Percentiles rank a stretch among this genome's conserved stretches.
These are phyloP conservation scores for Rhizopogon salebrosus DNA, from an alignment of 768 basidiomycete genomes.

Conservation along the genomic window DNA sequence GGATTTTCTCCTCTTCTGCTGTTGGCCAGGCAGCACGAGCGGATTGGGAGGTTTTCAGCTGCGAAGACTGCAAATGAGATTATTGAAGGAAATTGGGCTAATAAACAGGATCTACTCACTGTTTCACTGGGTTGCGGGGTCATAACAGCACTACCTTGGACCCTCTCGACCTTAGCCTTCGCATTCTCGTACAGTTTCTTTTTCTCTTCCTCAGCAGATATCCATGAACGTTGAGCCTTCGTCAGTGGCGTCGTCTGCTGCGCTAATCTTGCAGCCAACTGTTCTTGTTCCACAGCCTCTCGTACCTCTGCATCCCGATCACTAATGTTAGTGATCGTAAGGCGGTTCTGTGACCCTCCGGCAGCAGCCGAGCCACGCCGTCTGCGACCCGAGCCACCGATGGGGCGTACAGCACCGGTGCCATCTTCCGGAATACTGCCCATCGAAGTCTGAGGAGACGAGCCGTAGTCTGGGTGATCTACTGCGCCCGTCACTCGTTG, in stretches of 20 bases:
- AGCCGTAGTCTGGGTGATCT: slow-evolving; percentile 24
- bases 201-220: slow-evolving; percentile 44
- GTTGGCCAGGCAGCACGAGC: slow-evolving; percentile 42
- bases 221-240: slow-evolving; percentile 20
- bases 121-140: background rate
- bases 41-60: slow-evolving; percentile 9
- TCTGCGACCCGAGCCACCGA: slow-evolving; percentile 14
- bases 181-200: slow-evolving; percentile 33
- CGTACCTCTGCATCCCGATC: slow-evolving; percentile 27
- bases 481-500: slow-evolving; percentile 14
- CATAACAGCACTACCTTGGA: slow-evolving; percentile 30
- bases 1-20: slow-evolving; percentile 73
- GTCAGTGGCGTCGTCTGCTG: slow-evolving; percentile 21
- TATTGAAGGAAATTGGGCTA: slow-evolving; percentile 8
- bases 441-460: slow-evolving; percentile 14
- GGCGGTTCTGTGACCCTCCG: slow-evolving; percentile 22
- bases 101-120: background rate
- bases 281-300: slow-evolving; percentile 41
- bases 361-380: slow-evolving; percentile 26
- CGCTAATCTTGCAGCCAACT: slow-evolving; percentile 14
- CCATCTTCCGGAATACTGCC: slow-evolving; percentile 22
- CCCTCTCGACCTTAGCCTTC: slow-evolving; percentile 31
- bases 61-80: slow-evolving; percentile 6
- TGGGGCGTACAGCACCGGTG: slow-evolving; percentile 5
- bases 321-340: slow-evolving; percentile 38